phyloP scores from a whole-genome alignment of 495 filamentous ascomycete species.

The Letharia lupina region DNA sequence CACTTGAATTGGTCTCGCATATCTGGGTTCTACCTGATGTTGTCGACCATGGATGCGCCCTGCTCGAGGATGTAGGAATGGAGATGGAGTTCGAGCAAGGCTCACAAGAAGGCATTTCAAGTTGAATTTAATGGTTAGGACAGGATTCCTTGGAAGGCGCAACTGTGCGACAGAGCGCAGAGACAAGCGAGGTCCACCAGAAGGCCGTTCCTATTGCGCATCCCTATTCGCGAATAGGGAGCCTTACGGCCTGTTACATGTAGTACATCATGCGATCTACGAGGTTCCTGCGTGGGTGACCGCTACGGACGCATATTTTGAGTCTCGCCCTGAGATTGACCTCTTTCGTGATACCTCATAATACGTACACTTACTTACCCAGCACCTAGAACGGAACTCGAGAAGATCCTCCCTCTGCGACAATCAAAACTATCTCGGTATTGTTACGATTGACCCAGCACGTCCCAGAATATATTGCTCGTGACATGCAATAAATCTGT shows the following conservation, averaged over 20 bases:
- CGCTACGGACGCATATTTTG: too few species aligned
- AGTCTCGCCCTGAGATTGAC: not conserved
- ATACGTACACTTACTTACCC: not conserved
- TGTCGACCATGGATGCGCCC: not conserved
- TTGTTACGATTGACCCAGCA: not conserved
- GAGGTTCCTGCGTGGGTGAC: too few species aligned
- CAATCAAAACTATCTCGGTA: not conserved
- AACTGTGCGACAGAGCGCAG: not conserved
- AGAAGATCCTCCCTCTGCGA: not conserved
- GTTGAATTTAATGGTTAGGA: not conserved
- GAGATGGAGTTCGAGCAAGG: not conserved
- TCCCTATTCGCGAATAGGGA: not conserved
- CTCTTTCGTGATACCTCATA: not conserved
- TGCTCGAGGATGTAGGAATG: too few species aligned
- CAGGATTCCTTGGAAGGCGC: not conserved
- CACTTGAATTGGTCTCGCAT: constrained; percentile 1
- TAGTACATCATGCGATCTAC: not conserved
- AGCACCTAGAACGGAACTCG: not conserved
- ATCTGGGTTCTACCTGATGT: not conserved
- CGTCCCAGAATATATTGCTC: not conserved
- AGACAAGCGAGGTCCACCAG: not conserved
- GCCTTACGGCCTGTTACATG: not conserved
- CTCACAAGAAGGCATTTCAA: not conserved
- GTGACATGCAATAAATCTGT: not conserved
- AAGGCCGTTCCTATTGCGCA: not conserved